Evolutionary conservation across 2,329 filamentous ascomycete species (phyloP).

Genomic region (Ophiosphaerella herpotricha): DNA sequence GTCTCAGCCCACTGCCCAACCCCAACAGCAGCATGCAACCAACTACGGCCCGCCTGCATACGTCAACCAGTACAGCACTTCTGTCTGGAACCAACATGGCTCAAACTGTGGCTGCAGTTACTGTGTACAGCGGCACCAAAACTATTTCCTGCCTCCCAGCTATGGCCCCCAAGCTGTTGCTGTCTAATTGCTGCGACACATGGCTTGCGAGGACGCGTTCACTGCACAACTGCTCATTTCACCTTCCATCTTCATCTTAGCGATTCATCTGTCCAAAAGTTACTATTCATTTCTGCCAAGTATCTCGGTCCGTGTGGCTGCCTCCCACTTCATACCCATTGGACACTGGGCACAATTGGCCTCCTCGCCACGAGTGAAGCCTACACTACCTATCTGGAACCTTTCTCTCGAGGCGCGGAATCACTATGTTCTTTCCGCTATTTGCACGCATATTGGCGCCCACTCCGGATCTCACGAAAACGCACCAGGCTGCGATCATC

Average conservation of each 20-base stretch:
- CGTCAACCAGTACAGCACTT: conserved; percentile 40
- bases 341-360: conserved; percentile 26
- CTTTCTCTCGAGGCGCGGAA: conserved; percentile 19
- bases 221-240: conserved; percentile 31
- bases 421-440: conserved; percentile 38
- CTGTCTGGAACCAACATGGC: conserved; percentile 45
- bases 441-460: conserved; percentile 43
- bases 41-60: conserved; percentile 43
- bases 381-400: conserved; percentile 21
- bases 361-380: conserved; percentile 25
- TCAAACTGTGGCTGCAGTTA: conserved; percentile 45
- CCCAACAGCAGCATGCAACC: conserved; percentile 44
- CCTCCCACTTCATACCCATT: conserved; percentile 13
- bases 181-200: conserved; percentile 19
- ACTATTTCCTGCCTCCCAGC: conserved; percentile 46
- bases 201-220: not conserved
- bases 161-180: conserved; percentile 47
- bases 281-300: conserved; percentile 26
- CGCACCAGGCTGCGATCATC: conserved; percentile 41
- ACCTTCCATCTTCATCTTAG: conserved; percentile 28
- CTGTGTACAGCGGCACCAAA: conserved; percentile 44
- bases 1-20: conserved; percentile 46
- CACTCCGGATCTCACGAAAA: conserved; percentile 44
- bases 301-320: conserved; percentile 8
- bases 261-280: conserved; percentile 42